Evolutionary conservation across 257 asterid genomes (phyloP).

Genomic region (Solanum pimpinellifolium): DNA sequence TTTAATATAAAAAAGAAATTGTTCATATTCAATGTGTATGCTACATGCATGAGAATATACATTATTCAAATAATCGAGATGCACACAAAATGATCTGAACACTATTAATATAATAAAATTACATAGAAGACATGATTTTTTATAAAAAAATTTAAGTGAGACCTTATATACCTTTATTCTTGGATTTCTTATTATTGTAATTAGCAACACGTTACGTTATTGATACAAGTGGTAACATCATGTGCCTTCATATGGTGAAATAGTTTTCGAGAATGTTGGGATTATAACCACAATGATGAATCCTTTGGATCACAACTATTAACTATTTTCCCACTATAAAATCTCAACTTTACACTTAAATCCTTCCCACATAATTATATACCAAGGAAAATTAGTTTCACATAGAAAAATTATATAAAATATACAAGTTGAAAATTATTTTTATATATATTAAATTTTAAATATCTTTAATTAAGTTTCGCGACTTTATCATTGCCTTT

Average conservation of each 20-base stretch:
- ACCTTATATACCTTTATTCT: neutral
- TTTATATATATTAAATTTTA: too few species aligned
- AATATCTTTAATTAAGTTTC: neutral
- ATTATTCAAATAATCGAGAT: neutral
- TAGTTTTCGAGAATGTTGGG: neutral
- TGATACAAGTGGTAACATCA: neutral
- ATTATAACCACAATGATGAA: neutral
- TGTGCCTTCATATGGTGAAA: neutral
- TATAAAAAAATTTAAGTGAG: too few species aligned
- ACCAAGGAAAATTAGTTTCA: neutral
- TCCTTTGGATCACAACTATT: neutral
- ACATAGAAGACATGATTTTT: neutral
- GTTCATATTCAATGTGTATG: neutral
- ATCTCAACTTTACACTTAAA: neutral
- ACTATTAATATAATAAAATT: neutral
- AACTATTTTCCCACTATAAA: neutral
- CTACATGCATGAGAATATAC: neutral
- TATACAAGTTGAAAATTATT: too few species aligned
- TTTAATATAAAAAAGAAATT: neutral
- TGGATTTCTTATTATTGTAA: neutral
- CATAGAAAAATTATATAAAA: neutral
- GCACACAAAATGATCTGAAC: neutral
- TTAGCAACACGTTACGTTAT: neutral
- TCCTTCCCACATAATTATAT: neutral
- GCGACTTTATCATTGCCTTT: neutral